These are phyloP conservation scores for Porphyrellus sp. DNA, from an alignment of 1,284 basidiomycete species.

Conservation along the genomic window DNA sequence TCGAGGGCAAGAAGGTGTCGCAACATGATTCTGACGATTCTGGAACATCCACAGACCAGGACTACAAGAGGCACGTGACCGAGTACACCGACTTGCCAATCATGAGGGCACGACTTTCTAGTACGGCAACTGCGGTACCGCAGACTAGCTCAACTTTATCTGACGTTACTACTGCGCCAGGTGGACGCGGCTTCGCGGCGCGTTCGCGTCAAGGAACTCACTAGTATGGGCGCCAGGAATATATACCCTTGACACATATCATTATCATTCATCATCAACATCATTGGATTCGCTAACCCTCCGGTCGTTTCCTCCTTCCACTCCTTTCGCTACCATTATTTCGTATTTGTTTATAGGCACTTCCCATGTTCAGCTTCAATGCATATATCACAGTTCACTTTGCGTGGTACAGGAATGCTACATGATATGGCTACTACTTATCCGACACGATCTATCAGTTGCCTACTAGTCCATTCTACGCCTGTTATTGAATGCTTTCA, in stretches of 20 bases:
- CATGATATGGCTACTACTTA: conserved; percentile 13
- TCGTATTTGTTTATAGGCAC: conserved; percentile 27
- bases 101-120: conserved; percentile 44
- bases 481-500: conserved; percentile 69
- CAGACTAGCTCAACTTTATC: conserved; percentile 40
- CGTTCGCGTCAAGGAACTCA: conserved; percentile 23
- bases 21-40: conserved; percentile 35
- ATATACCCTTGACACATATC: conserved; percentile 22
- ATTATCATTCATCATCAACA: conserved; percentile 23
- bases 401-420: conserved; percentile 26
- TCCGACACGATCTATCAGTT: conserved; percentile 17
- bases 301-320: conserved; percentile 17
- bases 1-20: conserved; percentile 28
- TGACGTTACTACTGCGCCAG: conserved; percentile 37
- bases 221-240: conserved; percentile 18
- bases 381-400: conserved; percentile 27
- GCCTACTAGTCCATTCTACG: conserved; percentile 59
- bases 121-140: conserved; percentile 42
- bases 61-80: conserved; percentile 30
- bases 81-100: conserved; percentile 33
- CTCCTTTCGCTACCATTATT: conserved; percentile 22
- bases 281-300: conserved; percentile 13
- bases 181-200: conserved; percentile 22
- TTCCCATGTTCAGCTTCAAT: conserved; percentile 24
- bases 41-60: conserved; percentile 34